A percentile compares a stretch with the other conserved stretches of the same genome.
phyloP scores from a whole-genome alignment of 73 alveolate species.

The Paramecium octaurelia region DNA sequence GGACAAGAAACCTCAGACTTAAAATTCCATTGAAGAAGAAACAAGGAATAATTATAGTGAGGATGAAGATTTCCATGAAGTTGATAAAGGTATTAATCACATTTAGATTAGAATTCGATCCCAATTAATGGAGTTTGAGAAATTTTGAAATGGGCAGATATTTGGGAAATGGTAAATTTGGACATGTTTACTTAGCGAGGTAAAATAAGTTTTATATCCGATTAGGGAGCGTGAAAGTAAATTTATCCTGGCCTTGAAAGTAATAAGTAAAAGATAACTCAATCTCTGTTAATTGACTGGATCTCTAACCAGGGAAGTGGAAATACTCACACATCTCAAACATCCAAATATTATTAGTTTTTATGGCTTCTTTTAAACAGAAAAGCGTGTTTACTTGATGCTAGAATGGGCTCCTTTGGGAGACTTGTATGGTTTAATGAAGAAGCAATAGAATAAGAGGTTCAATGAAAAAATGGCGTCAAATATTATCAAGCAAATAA shows the following conservation, averaged over 20 bases:
- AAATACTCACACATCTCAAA: conserved; percentile 78
- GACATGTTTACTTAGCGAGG: conserved; percentile 72
- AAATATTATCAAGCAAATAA: conserved; percentile 65
- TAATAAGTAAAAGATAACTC: conserved; percentile 71
- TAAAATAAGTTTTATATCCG: neutral
- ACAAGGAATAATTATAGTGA: neutral
- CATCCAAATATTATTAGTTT: conserved; percentile 80
- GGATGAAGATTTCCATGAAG: neutral
- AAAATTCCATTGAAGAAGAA: neutral
- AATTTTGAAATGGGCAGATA: conserved; percentile 71
- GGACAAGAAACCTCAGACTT: neutral
- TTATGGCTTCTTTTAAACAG: conserved; percentile 84
- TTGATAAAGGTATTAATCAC: neutral
- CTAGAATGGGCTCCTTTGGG: conserved; percentile 89
- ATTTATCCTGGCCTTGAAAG: conserved; percentile 81
- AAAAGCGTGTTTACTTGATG: conserved; percentile 76
- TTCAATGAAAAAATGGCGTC: conserved; percentile 75
- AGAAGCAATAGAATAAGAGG: conserved; percentile 51
- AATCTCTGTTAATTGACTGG: conserved; percentile 56
- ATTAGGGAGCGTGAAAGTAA: conserved; percentile 70
- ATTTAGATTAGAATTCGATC: conserved; percentile 48
- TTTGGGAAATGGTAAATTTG: conserved; percentile 70
- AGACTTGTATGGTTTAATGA: conserved; percentile 69
- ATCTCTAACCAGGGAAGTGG: conserved; percentile 81
- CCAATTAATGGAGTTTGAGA: conserved; percentile 64